Conservation (phyloP, 306 rosid species). For the Lithocarpus polystachyus region DNA sequence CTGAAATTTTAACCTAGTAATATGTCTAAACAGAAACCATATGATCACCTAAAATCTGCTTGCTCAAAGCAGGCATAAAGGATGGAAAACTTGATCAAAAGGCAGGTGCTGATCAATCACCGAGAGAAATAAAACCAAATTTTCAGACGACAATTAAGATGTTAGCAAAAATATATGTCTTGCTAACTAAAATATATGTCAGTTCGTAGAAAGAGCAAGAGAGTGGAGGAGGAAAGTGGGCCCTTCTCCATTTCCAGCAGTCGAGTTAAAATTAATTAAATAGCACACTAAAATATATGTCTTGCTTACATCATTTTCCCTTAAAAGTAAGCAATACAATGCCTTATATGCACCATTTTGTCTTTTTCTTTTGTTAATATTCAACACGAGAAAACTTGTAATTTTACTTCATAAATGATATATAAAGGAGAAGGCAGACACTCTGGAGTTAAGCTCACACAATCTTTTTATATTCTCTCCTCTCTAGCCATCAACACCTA, state of each 20-base stretch:
- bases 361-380: not conserved
- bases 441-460: no score
- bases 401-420: no score
- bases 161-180: no score
- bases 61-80: not conserved
- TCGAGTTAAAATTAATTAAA: not conserved
- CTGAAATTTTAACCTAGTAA: not conserved
- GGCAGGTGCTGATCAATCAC: not conserved
- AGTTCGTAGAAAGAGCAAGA: not conserved
- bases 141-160: not conserved
- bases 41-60: not conserved
- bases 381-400: no score
- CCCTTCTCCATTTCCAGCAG: not conserved
- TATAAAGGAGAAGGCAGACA: no score
- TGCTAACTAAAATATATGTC: no score
- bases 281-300: not conserved
- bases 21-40: not conserved
- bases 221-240: no score
- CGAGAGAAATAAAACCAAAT: not conserved
- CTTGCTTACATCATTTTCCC: not conserved
- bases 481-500: no score
- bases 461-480: no score
- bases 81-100: not conserved
- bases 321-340: not conserved
- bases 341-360: not conserved